Base-by-base conservation (phyloP, 176 grass and related monocot genomes). In the Carex myosuroides region DNA sequence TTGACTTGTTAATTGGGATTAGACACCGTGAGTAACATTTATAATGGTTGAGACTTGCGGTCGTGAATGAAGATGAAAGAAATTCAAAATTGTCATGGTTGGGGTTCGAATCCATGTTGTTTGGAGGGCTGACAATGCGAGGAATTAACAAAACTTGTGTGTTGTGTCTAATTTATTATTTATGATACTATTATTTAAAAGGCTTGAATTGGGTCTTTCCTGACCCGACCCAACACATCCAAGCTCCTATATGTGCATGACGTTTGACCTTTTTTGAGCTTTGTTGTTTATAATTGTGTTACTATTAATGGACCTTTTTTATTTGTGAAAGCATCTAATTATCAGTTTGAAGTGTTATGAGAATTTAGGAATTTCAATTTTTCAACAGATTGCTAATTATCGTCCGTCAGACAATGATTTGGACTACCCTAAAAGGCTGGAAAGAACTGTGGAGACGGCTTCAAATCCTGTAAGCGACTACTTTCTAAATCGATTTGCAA, bases 381-480 rank as follows among this genome's bases (percentile, higher is more conserved):
- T 57, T 73, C 70, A 83, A 59, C 88, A 99, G 96, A 95, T 99
- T 89, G 91, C 96, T 66, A 99, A 95, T 71, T 99, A 92, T 50
- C 91, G 91, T 82, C 93, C 93, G 67, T 92, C 91, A 68, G 84
- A 90, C 54, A 88, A 90, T 80, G 96, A 99, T 91, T 88, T 99
- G 58, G 91, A 99, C 87, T 99, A 99, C 84, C 96, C 96, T 63
- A 92, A 88, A 85, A 99, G 95, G 80, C 90, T 99, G 70, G 91
- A 99, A 76, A 80, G 75, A 90, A 85, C 46, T 61, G 30, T 78
- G 64, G 89, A 86, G 79, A 26, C 75, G 11, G 88, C 90, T 90
- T 88, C 96, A 90, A 91, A 46, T 87, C 61, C 88, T 79, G 96
- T 99, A 80, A 92, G 93, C 88, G 86, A 64, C 68, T 88, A 56